Evolutionary conservation across 1,139 yeast genomes (phyloP).

Genomic region (Nakaseomyces nivariensis): DNA sequence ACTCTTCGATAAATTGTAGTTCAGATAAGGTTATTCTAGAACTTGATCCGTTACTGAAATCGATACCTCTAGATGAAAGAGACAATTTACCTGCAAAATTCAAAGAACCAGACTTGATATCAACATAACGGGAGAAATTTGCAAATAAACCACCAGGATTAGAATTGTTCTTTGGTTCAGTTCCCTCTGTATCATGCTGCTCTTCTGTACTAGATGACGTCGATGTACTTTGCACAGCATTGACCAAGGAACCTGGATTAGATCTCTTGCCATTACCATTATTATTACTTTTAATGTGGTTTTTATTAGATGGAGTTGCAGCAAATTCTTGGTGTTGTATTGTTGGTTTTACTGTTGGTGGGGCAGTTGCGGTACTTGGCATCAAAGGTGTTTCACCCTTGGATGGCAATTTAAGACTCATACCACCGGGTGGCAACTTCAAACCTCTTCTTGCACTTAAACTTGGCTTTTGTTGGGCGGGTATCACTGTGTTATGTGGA

Average conservation of each 20-base stretch:
- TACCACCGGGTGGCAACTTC: conserved; percentile 28
- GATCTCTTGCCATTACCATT: conserved; percentile 16
- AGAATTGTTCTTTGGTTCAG: conserved; percentile 16
- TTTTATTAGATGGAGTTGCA: conserved; percentile 22
- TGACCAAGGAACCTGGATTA: conserved; percentile 27
- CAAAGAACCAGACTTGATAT: conserved; percentile 81
- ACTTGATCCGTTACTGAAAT: conserved; percentile 78
- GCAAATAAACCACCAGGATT: conserved; percentile 44
- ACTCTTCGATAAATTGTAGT: conserved; percentile 70
- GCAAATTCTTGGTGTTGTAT: conserved; percentile 21
- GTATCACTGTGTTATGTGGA: conserved; percentile 5
- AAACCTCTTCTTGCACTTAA: conserved; percentile 30
- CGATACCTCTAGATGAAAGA: conserved; percentile 82
- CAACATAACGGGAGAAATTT: conserved; percentile 77
- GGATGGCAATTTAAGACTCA: conserved; percentile 21
- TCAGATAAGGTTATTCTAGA: conserved; percentile 83
- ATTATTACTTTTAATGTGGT: conserved; percentile 8
- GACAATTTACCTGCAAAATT: conserved; percentile 93
- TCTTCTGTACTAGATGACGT: conserved; percentile 24
- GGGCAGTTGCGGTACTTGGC: conserved; percentile 5
- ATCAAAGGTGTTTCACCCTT: conserved; percentile 6
- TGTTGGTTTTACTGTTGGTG: conserved; percentile 9
- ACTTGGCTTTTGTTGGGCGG: conserved; percentile 17
- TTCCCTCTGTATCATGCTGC: conserved; percentile 22
- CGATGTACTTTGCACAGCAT: conserved; percentile 26